phyloP scores from a whole-genome alignment of 441 rosid species.

The Brassica hybrid region DNA sequence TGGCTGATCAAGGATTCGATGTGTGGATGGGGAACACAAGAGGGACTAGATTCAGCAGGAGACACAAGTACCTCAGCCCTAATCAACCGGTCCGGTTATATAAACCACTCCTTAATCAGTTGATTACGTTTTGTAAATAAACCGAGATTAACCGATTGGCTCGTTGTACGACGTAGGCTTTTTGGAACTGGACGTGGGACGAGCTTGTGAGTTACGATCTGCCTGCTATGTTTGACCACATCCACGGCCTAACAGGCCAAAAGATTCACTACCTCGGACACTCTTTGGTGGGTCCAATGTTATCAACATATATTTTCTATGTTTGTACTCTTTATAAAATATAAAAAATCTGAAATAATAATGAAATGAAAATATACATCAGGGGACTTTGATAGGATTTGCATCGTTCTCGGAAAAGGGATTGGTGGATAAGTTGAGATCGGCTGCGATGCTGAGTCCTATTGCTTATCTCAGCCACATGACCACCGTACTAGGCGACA shows the following conservation, averaged over 20 bases:
- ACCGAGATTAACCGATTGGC: not conserved
- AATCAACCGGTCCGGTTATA: slow-evolving; percentile 45
- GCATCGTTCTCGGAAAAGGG: slow-evolving; percentile 80
- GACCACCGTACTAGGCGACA: slow-evolving; percentile 68
- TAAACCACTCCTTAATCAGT: not conserved
- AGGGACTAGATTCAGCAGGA: slow-evolving; percentile 80
- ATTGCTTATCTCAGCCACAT: slow-evolving; percentile 93
- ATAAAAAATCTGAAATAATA: not conserved
- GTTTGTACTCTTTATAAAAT: not conserved
- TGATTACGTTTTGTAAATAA: not conserved
- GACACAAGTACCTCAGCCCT: slow-evolving; percentile 64
- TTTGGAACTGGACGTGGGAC: slow-evolving; percentile 97
- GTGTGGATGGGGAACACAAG: slow-evolving; percentile 92
- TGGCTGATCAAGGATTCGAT: slow-evolving; percentile 89
- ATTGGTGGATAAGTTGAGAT: slow-evolving; percentile 60
- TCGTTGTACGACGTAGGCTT: slow-evolving; percentile 48
- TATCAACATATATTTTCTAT: not conserved
- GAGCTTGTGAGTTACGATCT: slow-evolving; percentile 73
- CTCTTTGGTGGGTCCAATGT: slow-evolving; percentile 65
- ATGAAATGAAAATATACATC: slow-evolving; percentile 8
- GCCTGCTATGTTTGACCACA: slow-evolving; percentile 74
- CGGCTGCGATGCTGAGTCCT: slow-evolving; percentile 84
- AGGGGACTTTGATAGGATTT: slow-evolving; percentile 87
- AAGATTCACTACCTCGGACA: slow-evolving; percentile 90
- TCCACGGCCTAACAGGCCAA: slow-evolving; percentile 63